These are phyloP conservation scores for Coniochaeta pulveracea DNA, from an alignment of 2,329 filamentous ascomycete species.

Conservation along the genomic window DNA sequence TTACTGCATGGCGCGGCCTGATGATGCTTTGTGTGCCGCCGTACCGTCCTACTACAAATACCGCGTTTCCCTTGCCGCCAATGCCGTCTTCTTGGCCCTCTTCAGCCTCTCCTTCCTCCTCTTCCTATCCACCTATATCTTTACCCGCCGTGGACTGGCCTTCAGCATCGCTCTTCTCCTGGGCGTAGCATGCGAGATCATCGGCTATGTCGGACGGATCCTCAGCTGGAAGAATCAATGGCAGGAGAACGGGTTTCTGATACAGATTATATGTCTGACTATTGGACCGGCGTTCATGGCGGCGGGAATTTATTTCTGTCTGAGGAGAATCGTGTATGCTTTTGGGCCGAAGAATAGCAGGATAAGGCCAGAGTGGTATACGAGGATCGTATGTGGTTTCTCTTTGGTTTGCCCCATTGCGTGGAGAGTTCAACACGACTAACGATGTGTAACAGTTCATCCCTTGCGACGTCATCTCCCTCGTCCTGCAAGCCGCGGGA, in stretches of 20 bases:
- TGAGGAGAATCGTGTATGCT: constrained; percentile 35
- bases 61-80: constrained; percentile 39
- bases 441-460: constrained; percentile 38
- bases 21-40: constrained; percentile 16
- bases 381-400: constrained; percentile 28
- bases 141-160: constrained; percentile 32
- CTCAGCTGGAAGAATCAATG: constrained; percentile 43
- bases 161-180: constrained; percentile 42
- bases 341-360: constrained; percentile 37
- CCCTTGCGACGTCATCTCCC: constrained; percentile 48
- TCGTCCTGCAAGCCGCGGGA: constrained; percentile 48
- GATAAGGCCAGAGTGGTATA: constrained; percentile 33
- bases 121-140: constrained; percentile 26
- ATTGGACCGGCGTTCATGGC: constrained; percentile 55
- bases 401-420: neutral
- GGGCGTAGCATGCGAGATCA: constrained; percentile 41
- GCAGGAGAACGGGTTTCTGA: constrained; percentile 32
- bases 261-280: constrained; percentile 51
- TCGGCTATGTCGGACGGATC: constrained; percentile 49
- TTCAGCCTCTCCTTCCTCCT: constrained; percentile 33
- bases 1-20: constrained; percentile 19
- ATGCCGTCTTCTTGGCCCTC: constrained; percentile 36
- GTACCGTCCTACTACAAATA: constrained; percentile 37
- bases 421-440: neutral
- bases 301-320: constrained; percentile 51